Percentiles rank a stretch among this genome's conserved stretches.
Evolutionary conservation across 2,329 filamentous ascomycete genomes (phyloP).

Genomic region (Exophiala sideris): DNA sequence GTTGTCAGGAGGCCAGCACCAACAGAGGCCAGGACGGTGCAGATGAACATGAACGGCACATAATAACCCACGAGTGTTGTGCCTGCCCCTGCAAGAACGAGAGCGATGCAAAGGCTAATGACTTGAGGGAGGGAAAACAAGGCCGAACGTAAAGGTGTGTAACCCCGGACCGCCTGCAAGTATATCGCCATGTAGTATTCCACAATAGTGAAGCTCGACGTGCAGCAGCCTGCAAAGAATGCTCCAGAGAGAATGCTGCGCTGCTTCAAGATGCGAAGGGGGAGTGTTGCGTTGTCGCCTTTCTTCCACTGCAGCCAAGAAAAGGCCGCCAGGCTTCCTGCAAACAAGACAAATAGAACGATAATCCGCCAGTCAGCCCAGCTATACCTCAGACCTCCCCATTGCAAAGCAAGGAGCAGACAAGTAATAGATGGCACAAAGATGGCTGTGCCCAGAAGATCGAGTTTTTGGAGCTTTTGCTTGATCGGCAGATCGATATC

Average conservation of each 20-base stretch:
- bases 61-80: constrained; percentile 15
- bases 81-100: constrained; percentile 5
- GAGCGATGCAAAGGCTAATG: constrained; percentile 8
- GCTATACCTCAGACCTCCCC: constrained; percentile 36
- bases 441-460: constrained; percentile 34
- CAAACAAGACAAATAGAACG: constrained; percentile 32
- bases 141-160: constrained; percentile 13
- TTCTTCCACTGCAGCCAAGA: constrained; percentile 31
- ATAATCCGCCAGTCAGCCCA: constrained; percentile 34
- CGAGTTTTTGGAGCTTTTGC: constrained; percentile 33
- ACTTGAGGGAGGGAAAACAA: constrained; percentile 14
- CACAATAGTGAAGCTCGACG: constrained; percentile 11
- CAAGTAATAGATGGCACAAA: constrained; percentile 34
- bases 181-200: constrained; percentile 35
- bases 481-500: constrained; percentile 22
- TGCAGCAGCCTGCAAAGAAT: constrained; percentile 15
- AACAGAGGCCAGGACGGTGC: too few relatives aligned
- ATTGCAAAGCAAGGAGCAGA: constrained; percentile 32
- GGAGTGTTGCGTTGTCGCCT: constrained; percentile 34
- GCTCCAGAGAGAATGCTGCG: constrained; percentile 24
- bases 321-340: constrained; percentile 30
- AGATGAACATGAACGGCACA: not conserved
- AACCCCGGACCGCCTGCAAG: constrained; percentile 33
- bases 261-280: constrained; percentile 33
- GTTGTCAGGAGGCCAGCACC: too few relatives aligned